These are phyloP conservation scores for Boletus sp. DNA, from an alignment of 1,284 basidiomycete species.

Conservation along the genomic window DNA sequence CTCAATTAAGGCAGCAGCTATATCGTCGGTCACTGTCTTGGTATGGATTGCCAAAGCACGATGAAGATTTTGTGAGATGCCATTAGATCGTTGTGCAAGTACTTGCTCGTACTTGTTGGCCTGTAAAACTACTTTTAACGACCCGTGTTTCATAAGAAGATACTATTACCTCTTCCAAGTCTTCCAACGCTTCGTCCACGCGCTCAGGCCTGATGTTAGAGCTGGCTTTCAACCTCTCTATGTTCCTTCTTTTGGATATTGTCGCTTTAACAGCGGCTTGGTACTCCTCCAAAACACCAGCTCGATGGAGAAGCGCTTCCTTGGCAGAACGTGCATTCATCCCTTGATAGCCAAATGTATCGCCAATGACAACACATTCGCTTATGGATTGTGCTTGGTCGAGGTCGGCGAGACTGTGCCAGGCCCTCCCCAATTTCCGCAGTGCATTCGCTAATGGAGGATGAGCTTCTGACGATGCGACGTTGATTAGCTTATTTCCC, in stretches of 20 bases:
- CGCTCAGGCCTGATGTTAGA: constrained; percentile 80
- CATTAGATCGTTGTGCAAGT: constrained; percentile 75
- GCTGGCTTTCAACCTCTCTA: constrained; percentile 87
- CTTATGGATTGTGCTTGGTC: constrained; percentile 84
- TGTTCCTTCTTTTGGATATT: constrained; percentile 85
- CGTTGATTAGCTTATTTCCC: constrained; percentile 83
- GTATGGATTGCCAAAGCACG: constrained; percentile 80
- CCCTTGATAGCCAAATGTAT: constrained; percentile 90
- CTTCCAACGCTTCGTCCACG: constrained; percentile 90
- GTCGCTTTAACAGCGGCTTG: constrained; percentile 86
- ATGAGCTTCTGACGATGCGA: constrained; percentile 85
- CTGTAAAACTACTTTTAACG: constrained; percentile 38
- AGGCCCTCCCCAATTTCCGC: constrained; percentile 78
- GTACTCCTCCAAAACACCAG: constrained; percentile 86
- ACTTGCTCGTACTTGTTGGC: constrained; percentile 84
- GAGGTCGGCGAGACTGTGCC: constrained; percentile 81
- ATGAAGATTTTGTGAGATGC: constrained; percentile 89
- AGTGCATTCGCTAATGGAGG: constrained; percentile 74
- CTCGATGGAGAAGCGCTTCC: constrained; percentile 84
- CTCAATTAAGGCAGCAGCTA: constrained; percentile 83
- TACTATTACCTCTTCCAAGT: constrained; percentile 79
- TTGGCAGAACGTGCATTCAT: constrained; percentile 93
- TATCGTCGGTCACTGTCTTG: constrained; percentile 81
- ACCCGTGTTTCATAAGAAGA: neutral
- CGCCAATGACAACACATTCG: constrained; percentile 89